phyloP scores from a whole-genome alignment of 768 basidiomycete genomes.

The Mycena floridula region DNA sequence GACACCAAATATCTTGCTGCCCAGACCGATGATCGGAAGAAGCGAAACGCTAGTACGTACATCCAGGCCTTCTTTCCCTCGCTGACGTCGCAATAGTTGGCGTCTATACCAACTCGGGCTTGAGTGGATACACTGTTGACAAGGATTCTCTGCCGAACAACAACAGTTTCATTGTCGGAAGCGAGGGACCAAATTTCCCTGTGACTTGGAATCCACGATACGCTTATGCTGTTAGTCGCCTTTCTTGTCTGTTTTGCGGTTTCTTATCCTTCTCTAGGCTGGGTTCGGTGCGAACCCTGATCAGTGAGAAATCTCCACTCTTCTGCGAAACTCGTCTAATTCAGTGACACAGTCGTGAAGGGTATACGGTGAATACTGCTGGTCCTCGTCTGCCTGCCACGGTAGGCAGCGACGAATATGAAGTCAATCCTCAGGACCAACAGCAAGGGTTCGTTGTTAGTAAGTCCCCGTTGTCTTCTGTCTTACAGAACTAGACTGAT shows the following conservation, averaged over 20 bases:
- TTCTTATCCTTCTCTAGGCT: slow-evolving; percentile 13
- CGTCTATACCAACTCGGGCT: slow-evolving; percentile 29
- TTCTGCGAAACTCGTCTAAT: background rate
- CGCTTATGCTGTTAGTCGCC: slow-evolving; percentile 24
- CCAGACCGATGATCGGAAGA: slow-evolving; percentile 26
- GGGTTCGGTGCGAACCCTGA: slow-evolving; percentile 39
- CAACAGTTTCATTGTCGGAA: slow-evolving; percentile 29
- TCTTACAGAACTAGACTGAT: no score
- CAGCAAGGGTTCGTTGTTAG: slow-evolving; percentile 27
- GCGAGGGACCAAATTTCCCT: slow-evolving; percentile 38
- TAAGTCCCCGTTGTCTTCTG: no score
- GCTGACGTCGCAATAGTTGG: slow-evolving; percentile 22
- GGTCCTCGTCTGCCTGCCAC: slow-evolving; percentile 34
- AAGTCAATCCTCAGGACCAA: slow-evolving; percentile 30
- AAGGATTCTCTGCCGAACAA: slow-evolving; percentile 32
- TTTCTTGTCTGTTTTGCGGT: no score
- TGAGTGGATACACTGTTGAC: slow-evolving; percentile 34
- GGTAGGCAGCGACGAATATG: slow-evolving; percentile 13
- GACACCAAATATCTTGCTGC: slow-evolving; percentile 31
- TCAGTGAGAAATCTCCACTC: slow-evolving; percentile 20
- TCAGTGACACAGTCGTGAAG: slow-evolving; percentile 25
- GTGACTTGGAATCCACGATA: slow-evolving; percentile 40
- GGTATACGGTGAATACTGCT: slow-evolving; percentile 24
- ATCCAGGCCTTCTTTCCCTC: background rate
- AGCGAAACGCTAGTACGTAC: slow-evolving; percentile 22